Evolutionary conservation across 371 early-diverging fungal species (phyloP), one percentile per base, ranked within the genome.

Genomic region (Apophysomyces trapeziformis): DNA sequence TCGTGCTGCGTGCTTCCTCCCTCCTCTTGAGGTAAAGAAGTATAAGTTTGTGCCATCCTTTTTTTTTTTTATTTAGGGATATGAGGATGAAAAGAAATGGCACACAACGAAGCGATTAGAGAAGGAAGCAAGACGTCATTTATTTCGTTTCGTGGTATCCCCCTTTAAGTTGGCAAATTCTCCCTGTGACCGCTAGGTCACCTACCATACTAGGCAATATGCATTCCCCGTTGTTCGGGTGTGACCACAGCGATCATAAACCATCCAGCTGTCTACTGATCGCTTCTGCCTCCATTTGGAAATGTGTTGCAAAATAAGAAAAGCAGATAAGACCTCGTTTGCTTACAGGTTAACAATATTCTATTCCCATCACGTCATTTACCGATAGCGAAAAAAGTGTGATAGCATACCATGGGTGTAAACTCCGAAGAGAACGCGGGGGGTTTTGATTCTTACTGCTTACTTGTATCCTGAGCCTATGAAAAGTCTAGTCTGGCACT

Each of bases 21-120:
- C 12, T 57, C 62, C 46, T 65, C 69, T 45, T 69, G 65, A 11
- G 69, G 69, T 57, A 69, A 36, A 7, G 61, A 26, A 21, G 62
- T 32, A 56, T 69, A 69, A 5, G 58, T 60, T 60, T 59, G 57
- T 7, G 68, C 60, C 65, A 69, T 65, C 44, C 46, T 50, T 21
- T 26, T 2, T 26, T 2, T 26, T 2, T 26, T 21, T 21, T 1
- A n/a, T 21, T 26, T 3, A 26, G 32, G 26, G 32, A 26, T 26
- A 26, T 26, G 32, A 26, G 32, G 32, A 26, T 26, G 2, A 26
- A 26, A 26, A 26, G 32, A 26, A 2, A 26, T 26, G 32, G 32
- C 32, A 26, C 32, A 26, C 32, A 26, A 26, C 32, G 3, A 2
- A 26, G 13, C 5, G 8, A 50, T 9, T 5, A 21, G 5, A 11